Conservation (phyloP, 345 rosid genomes). For the Kandelia obovata region DNA sequence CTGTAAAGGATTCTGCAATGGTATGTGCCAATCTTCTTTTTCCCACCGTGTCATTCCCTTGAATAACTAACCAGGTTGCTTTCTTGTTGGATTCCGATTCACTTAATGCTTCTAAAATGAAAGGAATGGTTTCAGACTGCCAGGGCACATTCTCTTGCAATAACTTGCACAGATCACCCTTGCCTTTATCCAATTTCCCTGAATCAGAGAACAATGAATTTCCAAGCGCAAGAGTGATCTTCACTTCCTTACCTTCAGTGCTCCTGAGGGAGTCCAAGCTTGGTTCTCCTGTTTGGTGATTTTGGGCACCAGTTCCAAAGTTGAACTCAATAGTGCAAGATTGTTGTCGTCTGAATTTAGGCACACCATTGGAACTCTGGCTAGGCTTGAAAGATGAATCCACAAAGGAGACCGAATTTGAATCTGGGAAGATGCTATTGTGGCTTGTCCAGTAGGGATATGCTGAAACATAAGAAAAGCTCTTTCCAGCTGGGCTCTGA, state of each 20-base stretch:
- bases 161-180: constrained; percentile 30
- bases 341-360: constrained; percentile 64
- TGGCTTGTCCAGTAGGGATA: constrained; percentile 50
- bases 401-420: constrained; percentile 40
- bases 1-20: constrained; percentile 51
- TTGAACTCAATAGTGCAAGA: constrained; percentile 68
- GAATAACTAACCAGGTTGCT: constrained; percentile 56
- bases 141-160: constrained; percentile 68
- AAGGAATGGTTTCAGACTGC: constrained; percentile 56
- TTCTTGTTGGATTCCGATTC: constrained; percentile 29
- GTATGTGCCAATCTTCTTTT: constrained; percentile 72
- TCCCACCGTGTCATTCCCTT: constrained; percentile 64
- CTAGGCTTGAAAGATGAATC: constrained; percentile 41
- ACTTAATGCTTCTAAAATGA: constrained; percentile 45
- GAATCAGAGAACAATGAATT: constrained; percentile 39
- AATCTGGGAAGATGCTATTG: constrained; percentile 41
- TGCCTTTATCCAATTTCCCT: constrained; percentile 31
- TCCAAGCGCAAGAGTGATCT: constrained; percentile 76
- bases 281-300: constrained; percentile 35
- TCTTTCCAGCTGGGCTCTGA: constrained; percentile 32
- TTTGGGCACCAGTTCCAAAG: constrained; percentile 32
- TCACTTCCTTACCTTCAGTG: constrained; percentile 55
- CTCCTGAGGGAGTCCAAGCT: constrained; percentile 63
- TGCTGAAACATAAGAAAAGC: constrained; percentile 32
- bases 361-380: constrained; percentile 36